These are phyloP conservation scores for Chimonanthus praecox DNA, from an alignment of 164 flowering plant genomes.

Conservation along the genomic window DNA sequence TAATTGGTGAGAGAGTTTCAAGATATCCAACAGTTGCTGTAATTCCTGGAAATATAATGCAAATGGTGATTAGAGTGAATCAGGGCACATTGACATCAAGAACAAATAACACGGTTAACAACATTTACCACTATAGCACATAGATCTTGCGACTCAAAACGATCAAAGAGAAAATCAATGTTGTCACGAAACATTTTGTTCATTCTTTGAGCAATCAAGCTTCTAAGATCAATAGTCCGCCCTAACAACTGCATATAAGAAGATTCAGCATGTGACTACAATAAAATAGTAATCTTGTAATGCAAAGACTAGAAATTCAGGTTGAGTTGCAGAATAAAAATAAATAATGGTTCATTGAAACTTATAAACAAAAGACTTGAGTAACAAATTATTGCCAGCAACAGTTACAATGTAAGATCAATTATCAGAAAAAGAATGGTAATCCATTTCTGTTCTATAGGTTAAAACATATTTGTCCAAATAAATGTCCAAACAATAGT, in stretches of 20 bases:
- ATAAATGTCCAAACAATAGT: too few species aligned
- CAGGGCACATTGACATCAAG: neutral
- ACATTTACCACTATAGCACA: constrained; percentile 87
- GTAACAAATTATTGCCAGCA: too few species aligned
- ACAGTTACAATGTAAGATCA: too few species aligned
- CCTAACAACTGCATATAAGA: constrained; percentile 65
- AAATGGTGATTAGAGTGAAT: neutral
- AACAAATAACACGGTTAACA: neutral
- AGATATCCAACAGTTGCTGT: constrained; percentile 72
- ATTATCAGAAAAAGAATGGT: too few species aligned
- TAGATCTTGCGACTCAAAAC: constrained; percentile 93
- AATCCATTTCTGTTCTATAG: too few species aligned
- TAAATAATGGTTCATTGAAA: too few species aligned
- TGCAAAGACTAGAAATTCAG: neutral
- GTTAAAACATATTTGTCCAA: too few species aligned
- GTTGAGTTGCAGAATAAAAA: neutral
- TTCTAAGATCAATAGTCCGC: constrained; percentile 82
- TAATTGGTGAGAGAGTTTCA: constrained; percentile 73
- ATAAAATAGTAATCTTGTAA: neutral
- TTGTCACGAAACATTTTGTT: constrained; percentile 88
- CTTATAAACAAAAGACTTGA: too few species aligned
- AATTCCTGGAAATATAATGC: constrained; percentile 55
- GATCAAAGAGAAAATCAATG: constrained; percentile 90
- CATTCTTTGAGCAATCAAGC: constrained; percentile 76
- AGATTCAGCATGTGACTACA: neutral